Conservation (phyloP, 2,329 filamentous ascomycete genomes). For the Botryotinia calthae region DNA sequence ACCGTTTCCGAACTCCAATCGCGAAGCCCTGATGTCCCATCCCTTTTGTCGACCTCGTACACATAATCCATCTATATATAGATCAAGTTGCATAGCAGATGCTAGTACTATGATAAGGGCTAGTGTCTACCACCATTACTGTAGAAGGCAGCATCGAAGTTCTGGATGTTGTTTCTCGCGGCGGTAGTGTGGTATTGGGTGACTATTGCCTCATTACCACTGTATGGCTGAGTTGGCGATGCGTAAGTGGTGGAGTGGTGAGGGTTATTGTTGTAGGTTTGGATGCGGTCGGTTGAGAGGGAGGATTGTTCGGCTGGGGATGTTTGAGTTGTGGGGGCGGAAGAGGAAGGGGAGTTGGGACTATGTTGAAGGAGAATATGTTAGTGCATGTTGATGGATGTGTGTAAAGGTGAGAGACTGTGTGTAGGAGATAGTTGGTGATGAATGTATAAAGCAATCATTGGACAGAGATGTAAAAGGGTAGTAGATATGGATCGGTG, state of each 20-base stretch:
- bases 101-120: not conserved
- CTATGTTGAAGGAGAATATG: not conserved
- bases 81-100: not conserved
- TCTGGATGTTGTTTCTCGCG: not conserved
- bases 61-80: not conserved
- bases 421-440: not conserved
- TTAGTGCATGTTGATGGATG: not conserved
- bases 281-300: not conserved
- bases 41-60: not conserved
- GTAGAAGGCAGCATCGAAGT: not conserved
- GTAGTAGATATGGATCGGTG: too few relatives aligned
- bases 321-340: not conserved
- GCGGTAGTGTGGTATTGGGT: not conserved
- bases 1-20: not conserved
- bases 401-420: not conserved
- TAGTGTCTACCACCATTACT: not conserved
- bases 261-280: not conserved
- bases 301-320: not conserved
- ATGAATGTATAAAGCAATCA: too few relatives aligned
- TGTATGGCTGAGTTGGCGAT: not conserved
- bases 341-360: not conserved
- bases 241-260: not conserved
- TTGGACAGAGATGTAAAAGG: too few relatives aligned
- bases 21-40: not conserved
- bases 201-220: not conserved